Conservation (phyloP, 106 monocot genomes). For the Chionographis japonica region DNA sequence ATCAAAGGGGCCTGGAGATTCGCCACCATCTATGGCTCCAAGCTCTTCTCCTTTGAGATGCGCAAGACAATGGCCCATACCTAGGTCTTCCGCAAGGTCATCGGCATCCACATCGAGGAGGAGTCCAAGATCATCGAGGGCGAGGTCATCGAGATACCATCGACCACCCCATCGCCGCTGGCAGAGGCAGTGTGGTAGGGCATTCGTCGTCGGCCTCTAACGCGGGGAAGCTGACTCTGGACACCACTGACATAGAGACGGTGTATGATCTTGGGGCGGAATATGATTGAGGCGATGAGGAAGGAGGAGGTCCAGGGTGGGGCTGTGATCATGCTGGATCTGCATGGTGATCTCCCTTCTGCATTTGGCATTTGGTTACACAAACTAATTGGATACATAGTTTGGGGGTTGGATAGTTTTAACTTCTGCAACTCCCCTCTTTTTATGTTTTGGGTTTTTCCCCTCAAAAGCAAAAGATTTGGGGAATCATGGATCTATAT, state of each 20-base stretch:
- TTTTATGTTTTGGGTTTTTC: no score
- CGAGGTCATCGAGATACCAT: slow-evolving; percentile 85
- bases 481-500: no score
- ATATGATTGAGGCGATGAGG: slow-evolving; percentile 84
- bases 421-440: no score
- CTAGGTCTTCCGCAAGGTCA: slow-evolving; percentile 67
- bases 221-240: slow-evolving; percentile 58
- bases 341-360: no score
- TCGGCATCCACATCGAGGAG: slow-evolving; percentile 95
- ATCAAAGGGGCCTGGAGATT: slow-evolving; percentile 73
- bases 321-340: slow-evolving; percentile 58
- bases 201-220: slow-evolving; percentile 29
- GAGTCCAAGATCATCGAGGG: slow-evolving; percentile 98
- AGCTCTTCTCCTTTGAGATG: slow-evolving; percentile 81
- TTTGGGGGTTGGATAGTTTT: no score
- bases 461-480: no score
- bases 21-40: slow-evolving; percentile 56
- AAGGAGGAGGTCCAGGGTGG: slow-evolving; percentile 97
- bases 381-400: no score
- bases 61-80: slow-evolving; percentile 83
- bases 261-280: slow-evolving; percentile 83
- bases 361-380: no score
- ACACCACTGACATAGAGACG: slow-evolving; percentile 70
- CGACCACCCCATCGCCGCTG: slow-evolving; percentile 58
- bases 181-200: not conserved